phyloP scores from a whole-genome alignment of 2,329 filamentous ascomycete genomes.

The Pseudogymnoascus destructans region DNA sequence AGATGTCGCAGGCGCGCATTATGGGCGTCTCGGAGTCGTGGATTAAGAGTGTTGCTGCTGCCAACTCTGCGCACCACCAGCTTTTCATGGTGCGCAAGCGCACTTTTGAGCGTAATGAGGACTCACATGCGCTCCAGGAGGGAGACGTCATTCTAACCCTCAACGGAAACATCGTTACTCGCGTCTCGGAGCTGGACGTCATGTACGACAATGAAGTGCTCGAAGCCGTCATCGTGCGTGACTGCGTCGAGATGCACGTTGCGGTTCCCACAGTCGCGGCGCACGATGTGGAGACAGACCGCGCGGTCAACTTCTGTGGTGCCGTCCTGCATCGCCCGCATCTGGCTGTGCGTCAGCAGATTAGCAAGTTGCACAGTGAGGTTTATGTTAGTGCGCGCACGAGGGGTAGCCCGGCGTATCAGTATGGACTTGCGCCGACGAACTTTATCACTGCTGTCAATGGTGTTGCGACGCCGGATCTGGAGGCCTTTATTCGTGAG shows the following conservation, averaged over 20 bases:
- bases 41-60: conserved; percentile 79
- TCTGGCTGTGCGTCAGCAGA: conserved; percentile 93
- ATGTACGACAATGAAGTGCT: conserved; percentile 86
- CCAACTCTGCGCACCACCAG: conserved; percentile 86
- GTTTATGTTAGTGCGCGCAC: conserved; percentile 87
- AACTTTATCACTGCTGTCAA: conserved; percentile 98
- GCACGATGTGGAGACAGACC: conserved; percentile 81
- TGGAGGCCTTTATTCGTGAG: conserved; percentile 66
- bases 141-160: conserved; percentile 86
- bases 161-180: conserved; percentile 84
- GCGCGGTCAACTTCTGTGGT: conserved; percentile 88
- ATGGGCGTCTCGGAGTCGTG: conserved; percentile 96
- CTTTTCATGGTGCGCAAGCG: conserved; percentile 98
- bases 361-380: conserved; percentile 89
- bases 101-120: conserved; percentile 50
- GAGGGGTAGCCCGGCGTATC: conserved; percentile 70
- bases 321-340: conserved; percentile 87
- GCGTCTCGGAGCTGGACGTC: conserved; percentile 81
- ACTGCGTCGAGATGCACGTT: conserved; percentile 65
- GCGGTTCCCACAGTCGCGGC: conserved; percentile 76
- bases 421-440: conserved; percentile 85
- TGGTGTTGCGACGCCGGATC: conserved; percentile 67
- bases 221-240: conserved; percentile 74
- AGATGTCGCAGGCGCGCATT: conserved; percentile 91
- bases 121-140: conserved; percentile 60